phyloP scores from a whole-genome alignment of 805 yeast genomes.

The Candida alai region DNA sequence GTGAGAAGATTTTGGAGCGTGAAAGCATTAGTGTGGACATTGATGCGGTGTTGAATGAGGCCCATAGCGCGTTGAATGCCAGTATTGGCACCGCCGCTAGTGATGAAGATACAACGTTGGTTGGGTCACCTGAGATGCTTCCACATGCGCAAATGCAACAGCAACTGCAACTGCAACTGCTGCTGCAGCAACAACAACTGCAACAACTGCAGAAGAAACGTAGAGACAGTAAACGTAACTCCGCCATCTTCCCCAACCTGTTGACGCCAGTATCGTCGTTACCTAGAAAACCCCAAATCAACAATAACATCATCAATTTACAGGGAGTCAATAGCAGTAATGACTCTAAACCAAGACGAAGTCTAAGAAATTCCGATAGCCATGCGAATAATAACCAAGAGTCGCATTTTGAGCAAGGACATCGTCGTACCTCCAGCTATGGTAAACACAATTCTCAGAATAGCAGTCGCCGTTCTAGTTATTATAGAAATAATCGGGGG shows the following conservation, averaged over 20 bases:
- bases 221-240: constrained; percentile 33
- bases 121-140: constrained; percentile 1
- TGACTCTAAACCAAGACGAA: constrained; percentile 1
- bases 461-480: background rate
- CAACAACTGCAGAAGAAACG: constrained; percentile 14
- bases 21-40: constrained; percentile 29
- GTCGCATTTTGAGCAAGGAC: background rate
- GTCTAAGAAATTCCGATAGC: background rate
- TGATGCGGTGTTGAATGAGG: constrained; percentile 30
- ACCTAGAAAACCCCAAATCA: constrained; percentile 8
- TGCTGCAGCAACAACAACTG: background rate
- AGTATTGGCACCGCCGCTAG: constrained; percentile 21
- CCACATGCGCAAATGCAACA: too few relatives aligned
- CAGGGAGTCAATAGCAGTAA: constrained; percentile 4
- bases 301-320: constrained; percentile 8
- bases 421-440: constrained; percentile 1
- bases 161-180: background rate
- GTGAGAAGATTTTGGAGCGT: constrained; percentile 24
- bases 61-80: constrained; percentile 28
- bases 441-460: background rate
- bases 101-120: constrained; percentile 27
- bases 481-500: background rate
- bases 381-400: background rate
- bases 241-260: constrained; percentile 25
- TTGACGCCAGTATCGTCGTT: background rate